Percentiles rank a stretch among this genome's conserved stretches.
These are phyloP conservation scores for Annulohypoxylon stygium DNA, from an alignment of 495 filamentous ascomycete species.

Conservation along the genomic window DNA sequence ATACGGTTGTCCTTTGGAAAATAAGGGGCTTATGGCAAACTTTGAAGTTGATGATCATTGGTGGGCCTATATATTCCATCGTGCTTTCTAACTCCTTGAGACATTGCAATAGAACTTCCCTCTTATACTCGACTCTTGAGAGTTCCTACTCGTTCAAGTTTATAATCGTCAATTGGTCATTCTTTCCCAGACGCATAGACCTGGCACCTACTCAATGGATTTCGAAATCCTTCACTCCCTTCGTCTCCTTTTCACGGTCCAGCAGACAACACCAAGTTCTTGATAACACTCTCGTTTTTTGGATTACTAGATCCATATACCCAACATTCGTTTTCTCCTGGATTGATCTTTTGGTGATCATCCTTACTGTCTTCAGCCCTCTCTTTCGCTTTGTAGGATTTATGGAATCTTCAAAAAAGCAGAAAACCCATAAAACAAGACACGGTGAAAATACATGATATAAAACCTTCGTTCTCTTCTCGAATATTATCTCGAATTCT, in stretches of 20 bases:
- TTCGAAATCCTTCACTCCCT: neutral
- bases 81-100: neutral
- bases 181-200: neutral
- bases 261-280: constrained; percentile 16
- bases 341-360: constrained; percentile 52
- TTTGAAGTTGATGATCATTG: neutral
- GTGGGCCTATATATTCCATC: neutral
- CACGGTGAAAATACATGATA: constrained; percentile 20
- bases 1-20: too few species aligned
- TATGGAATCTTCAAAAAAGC: constrained; percentile 44
- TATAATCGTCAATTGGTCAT: neutral
- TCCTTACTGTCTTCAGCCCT: constrained; percentile 42
- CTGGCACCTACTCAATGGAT: neutral
- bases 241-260: constrained; percentile 12
- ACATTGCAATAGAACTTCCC: neutral
- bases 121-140: neutral
- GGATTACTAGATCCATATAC: constrained; percentile 46
- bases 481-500: constrained; percentile 1
- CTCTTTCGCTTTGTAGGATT: constrained; percentile 46
- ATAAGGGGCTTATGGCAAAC: neutral
- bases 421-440: constrained; percentile 35
- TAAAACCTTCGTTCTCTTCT: constrained; percentile 1
- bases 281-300: constrained; percentile 43
- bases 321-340: constrained; percentile 42
- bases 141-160: neutral